These are phyloP conservation scores for Oryza coarctata DNA, from an alignment of 176 grass and related monocot species.

Conservation along the genomic window DNA sequence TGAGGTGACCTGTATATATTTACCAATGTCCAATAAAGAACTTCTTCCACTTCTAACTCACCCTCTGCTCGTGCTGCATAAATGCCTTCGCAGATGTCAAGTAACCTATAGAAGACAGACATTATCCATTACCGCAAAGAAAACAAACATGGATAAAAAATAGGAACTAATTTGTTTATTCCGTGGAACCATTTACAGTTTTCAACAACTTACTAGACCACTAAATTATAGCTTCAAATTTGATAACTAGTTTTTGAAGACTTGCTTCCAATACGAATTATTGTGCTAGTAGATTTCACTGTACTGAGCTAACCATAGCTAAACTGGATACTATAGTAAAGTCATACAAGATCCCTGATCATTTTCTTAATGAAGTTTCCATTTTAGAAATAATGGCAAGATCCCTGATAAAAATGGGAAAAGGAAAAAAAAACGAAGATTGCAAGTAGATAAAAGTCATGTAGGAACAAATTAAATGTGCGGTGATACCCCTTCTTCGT, in stretches of 20 bases:
- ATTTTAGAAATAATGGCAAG: background rate
- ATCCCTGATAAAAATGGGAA: background rate
- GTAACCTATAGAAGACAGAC: constrained; percentile 54
- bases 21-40: constrained; percentile 90
- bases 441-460: background rate
- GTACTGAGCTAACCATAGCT: background rate
- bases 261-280: background rate
- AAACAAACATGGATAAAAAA: background rate
- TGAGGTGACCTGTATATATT: constrained; percentile 93
- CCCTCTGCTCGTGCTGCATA: constrained; percentile 94
- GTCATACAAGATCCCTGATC: background rate
- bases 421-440: background rate
- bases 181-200: background rate
- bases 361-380: background rate
- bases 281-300: background rate
- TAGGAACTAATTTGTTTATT: background rate
- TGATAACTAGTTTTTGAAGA: background rate
- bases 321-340: background rate
- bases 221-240: background rate
- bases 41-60: constrained; percentile 96
- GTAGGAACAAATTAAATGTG: background rate
- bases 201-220: background rate
- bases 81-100: constrained; percentile 95
- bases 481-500: background rate
- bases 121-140: background rate